Evolutionary conservation across 805 yeast genomes (phyloP).

Genomic region (Saturnispora hagleri): DNA sequence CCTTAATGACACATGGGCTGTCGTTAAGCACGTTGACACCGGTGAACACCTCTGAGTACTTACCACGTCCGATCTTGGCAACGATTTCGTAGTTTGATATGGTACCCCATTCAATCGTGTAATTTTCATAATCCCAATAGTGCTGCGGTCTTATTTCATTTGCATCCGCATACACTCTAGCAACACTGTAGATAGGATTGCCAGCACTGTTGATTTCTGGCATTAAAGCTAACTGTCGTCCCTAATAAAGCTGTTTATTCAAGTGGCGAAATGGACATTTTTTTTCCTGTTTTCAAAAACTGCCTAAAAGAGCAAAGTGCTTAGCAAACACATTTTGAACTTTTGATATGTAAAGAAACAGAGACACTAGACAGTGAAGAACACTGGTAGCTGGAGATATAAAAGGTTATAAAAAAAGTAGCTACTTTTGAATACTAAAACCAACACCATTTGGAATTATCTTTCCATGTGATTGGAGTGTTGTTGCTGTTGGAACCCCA

Average conservation of each 20-base stretch:
- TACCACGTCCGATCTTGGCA: constrained; percentile 83
- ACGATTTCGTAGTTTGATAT: constrained; percentile 81
- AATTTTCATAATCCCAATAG: constrained; percentile 75
- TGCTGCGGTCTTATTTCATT: constrained; percentile 65
- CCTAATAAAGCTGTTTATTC: neutral
- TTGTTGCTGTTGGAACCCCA: neutral
- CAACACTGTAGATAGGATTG: constrained; percentile 24
- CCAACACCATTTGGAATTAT: constrained; percentile 17
- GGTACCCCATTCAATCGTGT: constrained; percentile 72
- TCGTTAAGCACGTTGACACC: constrained; percentile 62
- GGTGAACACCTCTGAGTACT: constrained; percentile 87
- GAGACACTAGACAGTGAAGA: neutral
- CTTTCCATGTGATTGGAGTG: constrained; percentile 8
- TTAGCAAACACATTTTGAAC: neutral
- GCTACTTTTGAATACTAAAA: constrained; percentile 2
- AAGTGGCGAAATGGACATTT: neutral
- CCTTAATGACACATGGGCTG: constrained; percentile 74
- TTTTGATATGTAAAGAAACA: too few species aligned
- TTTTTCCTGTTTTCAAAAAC: neutral
- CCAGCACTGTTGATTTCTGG: constrained; percentile 11
- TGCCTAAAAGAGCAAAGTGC: neutral
- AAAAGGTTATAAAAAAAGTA: too few species aligned
- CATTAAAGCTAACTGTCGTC: neutral
- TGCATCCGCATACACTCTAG: constrained; percentile 77
- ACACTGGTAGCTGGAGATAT: neutral